Evolutionary conservation across 306 rosid species (phyloP).

Genomic region (Cicer arietinum): DNA sequence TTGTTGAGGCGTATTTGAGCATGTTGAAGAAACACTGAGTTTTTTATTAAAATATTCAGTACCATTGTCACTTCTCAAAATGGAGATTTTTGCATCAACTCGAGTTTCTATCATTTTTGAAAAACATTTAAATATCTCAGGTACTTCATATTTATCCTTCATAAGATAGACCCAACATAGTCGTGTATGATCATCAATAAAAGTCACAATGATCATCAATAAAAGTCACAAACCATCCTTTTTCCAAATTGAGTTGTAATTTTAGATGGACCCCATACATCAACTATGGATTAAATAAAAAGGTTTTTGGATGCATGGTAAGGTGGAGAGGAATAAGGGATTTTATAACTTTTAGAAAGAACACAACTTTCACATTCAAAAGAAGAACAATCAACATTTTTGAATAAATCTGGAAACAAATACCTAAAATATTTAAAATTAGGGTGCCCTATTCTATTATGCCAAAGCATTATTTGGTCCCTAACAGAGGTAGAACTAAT

Average conservation of each 20-base stretch:
- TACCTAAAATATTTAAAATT: neutral
- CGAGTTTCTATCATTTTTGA: neutral
- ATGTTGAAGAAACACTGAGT: neutral
- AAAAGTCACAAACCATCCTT: neutral
- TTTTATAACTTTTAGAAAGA: neutral
- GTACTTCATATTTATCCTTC: neutral
- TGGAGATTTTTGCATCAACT: neutral
- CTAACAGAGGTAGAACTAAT: neutral
- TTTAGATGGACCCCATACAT: neutral
- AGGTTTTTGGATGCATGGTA: slow-evolving; percentile 13
- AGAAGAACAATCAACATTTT: slow-evolving; percentile 2
- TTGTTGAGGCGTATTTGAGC: too few relatives aligned
- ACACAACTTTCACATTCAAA: slow-evolving; percentile 8
- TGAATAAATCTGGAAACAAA: neutral
- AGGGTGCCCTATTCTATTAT: slow-evolving; percentile 2
- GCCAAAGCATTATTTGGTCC: neutral
- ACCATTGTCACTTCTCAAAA: neutral
- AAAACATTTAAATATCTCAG: too few relatives aligned
- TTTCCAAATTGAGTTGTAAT: slow-evolving; percentile 14
- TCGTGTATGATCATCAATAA: neutral
- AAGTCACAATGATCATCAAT: neutral
- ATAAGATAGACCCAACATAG: slow-evolving; percentile 18
- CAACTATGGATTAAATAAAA: neutral
- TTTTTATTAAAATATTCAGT: slow-evolving; percentile 1
- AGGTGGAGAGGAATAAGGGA: neutral